Evolutionary conservation across 345 rosid species (phyloP).

Genomic region (Isatis tinctoria): DNA sequence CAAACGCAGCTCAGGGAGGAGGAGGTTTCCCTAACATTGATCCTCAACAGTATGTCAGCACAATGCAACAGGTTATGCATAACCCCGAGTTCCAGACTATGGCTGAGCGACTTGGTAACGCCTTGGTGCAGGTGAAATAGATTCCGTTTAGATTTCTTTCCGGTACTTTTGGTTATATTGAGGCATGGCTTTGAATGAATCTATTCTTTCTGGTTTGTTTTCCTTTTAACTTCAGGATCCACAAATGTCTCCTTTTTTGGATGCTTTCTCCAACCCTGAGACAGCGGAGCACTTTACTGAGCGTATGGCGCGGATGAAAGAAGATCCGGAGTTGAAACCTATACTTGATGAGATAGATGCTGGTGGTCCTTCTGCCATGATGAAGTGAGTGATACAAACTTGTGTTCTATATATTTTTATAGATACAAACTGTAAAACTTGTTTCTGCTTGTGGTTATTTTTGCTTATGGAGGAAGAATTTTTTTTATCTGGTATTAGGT

Average conservation of each 20-base stretch:
- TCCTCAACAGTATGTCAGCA: conserved; percentile 63
- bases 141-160: background rate
- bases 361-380: conserved; percentile 94
- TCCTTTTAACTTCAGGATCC: conserved; percentile 62
- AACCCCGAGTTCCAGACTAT: conserved; percentile 91
- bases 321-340: conserved; percentile 85
- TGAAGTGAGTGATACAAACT: conserved; percentile 55
- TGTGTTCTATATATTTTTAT: background rate
- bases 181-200: background rate
- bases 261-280: conserved; percentile 71
- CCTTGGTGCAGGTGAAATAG: conserved; percentile 84
- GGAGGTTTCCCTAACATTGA: conserved; percentile 66
- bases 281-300: conserved; percentile 86
- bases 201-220: background rate
- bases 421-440: background rate
- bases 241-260: conserved; percentile 91
- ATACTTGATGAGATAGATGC: conserved; percentile 86
- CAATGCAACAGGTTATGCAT: conserved; percentile 98
- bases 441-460: background rate
- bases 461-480: conserved; percentile 1
- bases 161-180: background rate
- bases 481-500: conserved; percentile 43
- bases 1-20: conserved; percentile 53
- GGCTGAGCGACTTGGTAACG: conserved; percentile 94
- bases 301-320: conserved; percentile 76